Conservation (phyloP, 345 rosid species). For the Punica granatum region DNA sequence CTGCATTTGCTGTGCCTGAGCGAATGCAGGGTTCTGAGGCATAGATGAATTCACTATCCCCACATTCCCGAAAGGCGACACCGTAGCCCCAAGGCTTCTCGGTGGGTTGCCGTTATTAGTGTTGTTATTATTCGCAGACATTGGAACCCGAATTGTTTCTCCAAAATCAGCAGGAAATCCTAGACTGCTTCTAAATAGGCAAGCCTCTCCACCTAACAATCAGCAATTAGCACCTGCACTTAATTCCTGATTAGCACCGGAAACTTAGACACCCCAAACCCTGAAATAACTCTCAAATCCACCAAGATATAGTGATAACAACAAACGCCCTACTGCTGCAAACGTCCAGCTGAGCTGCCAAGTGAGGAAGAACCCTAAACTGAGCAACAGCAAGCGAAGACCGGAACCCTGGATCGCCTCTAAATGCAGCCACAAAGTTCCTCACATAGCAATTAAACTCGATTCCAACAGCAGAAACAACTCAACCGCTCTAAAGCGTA, state of each 20-base stretch:
- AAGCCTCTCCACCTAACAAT: neutral
- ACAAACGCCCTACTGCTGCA: neutral
- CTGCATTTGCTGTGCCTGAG: constrained; percentile 37
- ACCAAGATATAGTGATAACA: neutral
- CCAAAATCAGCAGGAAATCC: neutral
- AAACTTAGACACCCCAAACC: neutral
- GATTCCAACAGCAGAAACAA: neutral
- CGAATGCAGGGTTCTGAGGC: constrained; percentile 48
- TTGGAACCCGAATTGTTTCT: constrained; percentile 1
- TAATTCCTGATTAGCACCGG: neutral
- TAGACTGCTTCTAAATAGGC: neutral
- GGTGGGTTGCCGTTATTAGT: constrained; percentile 42
- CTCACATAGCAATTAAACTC: neutral
- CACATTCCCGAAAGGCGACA: constrained; percentile 72
- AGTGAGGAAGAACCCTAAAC: no score
- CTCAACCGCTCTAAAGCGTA: neutral
- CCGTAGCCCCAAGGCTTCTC: constrained; percentile 53
- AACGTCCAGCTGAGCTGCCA: neutral
- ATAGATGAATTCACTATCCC: constrained; percentile 54
- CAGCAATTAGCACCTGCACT: neutral
- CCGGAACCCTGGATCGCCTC: neutral
- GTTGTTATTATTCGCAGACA: constrained; percentile 38
- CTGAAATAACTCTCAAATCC: neutral
- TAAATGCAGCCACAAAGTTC: neutral
- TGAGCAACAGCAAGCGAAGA: neutral